Conservation (phyloP, 257 asterid species). For the Verbascum thapsus region DNA sequence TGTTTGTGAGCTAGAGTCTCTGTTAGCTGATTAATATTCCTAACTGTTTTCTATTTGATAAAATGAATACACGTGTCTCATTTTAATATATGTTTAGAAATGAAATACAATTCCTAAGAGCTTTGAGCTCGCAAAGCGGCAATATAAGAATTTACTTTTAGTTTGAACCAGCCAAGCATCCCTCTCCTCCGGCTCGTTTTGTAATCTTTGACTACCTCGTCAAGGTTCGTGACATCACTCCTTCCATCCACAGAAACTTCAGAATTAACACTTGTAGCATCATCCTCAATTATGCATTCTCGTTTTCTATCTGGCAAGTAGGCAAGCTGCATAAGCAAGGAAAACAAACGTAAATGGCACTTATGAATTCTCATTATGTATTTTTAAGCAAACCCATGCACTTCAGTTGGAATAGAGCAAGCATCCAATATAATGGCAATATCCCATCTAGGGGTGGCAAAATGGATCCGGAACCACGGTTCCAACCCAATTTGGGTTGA, state of each 20-base stretch:
- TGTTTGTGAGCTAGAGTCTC: no score
- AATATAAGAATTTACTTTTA: conserved; percentile 50
- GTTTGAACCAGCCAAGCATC: conserved; percentile 85
- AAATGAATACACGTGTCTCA: no score
- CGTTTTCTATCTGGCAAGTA: conserved; percentile 86
- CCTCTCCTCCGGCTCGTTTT: conserved; percentile 66
- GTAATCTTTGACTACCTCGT: conserved; percentile 62
- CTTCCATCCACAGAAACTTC: conserved; percentile 59
- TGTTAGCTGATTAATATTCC: no score
- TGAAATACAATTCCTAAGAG: no score
- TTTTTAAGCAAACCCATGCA: not conserved
- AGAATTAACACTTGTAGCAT: conserved; percentile 61
- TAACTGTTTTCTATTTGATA: no score
- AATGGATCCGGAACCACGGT: no score
- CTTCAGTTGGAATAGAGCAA: conserved; percentile 14
- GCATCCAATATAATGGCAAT: conserved; percentile 10
- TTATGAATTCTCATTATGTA: not conserved
- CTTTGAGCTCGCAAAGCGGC: conserved; percentile 21
- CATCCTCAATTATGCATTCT: conserved; percentile 58
- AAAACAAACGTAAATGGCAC: conserved; percentile 22
- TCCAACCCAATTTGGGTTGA: no score
- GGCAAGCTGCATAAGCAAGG: conserved; percentile 64
- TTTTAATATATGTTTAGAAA: no score
- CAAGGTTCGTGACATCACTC: conserved; percentile 52
- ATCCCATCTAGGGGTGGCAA: no score